These are phyloP conservation scores for Sarocladium oryzae DNA, from an alignment of 2,329 filamentous ascomycete genomes.

Conservation along the genomic window DNA sequence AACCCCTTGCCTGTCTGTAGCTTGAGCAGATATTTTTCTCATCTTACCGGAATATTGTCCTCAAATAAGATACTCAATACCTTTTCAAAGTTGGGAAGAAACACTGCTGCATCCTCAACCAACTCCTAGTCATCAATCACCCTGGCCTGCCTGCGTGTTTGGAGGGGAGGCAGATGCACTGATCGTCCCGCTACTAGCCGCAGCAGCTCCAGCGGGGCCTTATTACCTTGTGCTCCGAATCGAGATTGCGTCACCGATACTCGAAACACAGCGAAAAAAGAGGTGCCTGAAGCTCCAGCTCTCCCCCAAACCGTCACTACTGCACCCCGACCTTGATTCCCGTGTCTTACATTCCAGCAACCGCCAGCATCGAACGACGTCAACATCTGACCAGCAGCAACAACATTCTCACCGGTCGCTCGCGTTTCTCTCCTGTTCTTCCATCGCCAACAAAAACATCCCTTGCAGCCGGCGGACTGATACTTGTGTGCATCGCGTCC, in stretches of 20 bases:
- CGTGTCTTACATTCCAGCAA: slow-evolving; percentile 2
- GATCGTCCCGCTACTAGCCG: not conserved
- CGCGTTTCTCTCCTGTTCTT: not conserved
- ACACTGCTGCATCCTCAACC: not conserved
- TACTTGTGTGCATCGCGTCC: too few species aligned
- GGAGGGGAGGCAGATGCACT: not conserved
- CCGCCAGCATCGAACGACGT: not conserved
- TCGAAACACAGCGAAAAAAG: not conserved
- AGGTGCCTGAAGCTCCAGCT: not conserved
- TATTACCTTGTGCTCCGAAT: too few species aligned
- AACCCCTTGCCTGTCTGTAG: too few species aligned
- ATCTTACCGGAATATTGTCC: too few species aligned
- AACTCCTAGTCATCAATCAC: not conserved
- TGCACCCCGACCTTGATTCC: slow-evolving; percentile 2
- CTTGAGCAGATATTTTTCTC: too few species aligned
- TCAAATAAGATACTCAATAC: too few species aligned
- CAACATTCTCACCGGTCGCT: not conserved
- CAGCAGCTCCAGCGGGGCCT: not conserved
- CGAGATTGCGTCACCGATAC: slow-evolving; percentile 6
- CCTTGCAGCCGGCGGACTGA: too few species aligned
- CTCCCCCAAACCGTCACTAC: too few species aligned
- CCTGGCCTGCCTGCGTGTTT: too few species aligned
- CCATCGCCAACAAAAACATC: too few species aligned
- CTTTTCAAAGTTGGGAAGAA: too few species aligned
- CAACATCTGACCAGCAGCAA: not conserved